Percentiles rank a stretch among this genome's conserved stretches.
phyloP scores from a whole-genome alignment of 2,329 filamentous ascomycete species.

The Byssochlamys sp. region DNA sequence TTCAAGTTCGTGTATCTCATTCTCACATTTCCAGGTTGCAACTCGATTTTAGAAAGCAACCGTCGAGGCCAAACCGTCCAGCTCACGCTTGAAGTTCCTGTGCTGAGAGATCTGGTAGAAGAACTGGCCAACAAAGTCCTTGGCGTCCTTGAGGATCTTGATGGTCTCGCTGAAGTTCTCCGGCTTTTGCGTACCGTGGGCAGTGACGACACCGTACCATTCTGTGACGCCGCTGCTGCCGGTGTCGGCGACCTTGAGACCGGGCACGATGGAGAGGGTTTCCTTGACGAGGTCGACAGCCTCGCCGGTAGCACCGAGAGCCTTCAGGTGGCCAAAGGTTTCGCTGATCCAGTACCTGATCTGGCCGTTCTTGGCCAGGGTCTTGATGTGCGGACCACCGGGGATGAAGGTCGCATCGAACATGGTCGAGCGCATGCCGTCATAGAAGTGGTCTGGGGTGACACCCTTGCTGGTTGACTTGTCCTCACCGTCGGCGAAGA shows the following conservation, averaged over 20 bases:
- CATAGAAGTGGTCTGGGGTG: constrained; percentile 64
- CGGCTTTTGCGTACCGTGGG: constrained; percentile 42
- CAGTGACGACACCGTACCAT: constrained; percentile 69
- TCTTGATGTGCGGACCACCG: constrained; percentile 50
- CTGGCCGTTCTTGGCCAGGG: constrained; percentile 59
- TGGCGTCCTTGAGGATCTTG: constrained; percentile 56
- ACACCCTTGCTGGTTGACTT: constrained; percentile 24
- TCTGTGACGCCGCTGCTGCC: constrained; percentile 46
- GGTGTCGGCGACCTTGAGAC: constrained; percentile 41
- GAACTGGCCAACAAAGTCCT: constrained; percentile 62
- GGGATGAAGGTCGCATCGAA: constrained; percentile 72
- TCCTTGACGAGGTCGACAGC: constrained; percentile 54
- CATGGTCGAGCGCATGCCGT: constrained; percentile 65
- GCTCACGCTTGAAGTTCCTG: constrained; percentile 63
- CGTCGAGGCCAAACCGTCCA: constrained; percentile 56
- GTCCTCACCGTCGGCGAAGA: constrained; percentile 53
- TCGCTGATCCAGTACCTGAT: constrained; percentile 69
- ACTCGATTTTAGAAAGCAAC: constrained; percentile 55
- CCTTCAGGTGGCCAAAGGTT: constrained; percentile 71
- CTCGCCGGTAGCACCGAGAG: constrained; percentile 66
- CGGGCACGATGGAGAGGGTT: constrained; percentile 33
- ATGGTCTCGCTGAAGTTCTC: constrained; percentile 53
- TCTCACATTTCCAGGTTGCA: background rate
- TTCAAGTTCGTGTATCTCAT: background rate
- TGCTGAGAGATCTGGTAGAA: constrained; percentile 61